Base-by-base conservation (phyloP, 164 flowering plant species). In the Berberis vulgaris region DNA sequence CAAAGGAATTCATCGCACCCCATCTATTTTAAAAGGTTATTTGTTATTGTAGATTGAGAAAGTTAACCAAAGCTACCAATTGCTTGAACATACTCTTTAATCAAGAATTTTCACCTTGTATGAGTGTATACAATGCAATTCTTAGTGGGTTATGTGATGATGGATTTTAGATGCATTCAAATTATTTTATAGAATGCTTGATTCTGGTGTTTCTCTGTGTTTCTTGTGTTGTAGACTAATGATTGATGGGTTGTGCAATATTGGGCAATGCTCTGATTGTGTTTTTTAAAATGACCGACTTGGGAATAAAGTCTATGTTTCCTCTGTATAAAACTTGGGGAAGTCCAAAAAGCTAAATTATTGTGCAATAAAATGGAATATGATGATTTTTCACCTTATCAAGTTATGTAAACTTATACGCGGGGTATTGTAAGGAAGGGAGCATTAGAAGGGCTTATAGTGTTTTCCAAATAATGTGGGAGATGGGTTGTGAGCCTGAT, bases 401-500 rank as follows among this genome's bases (percentile, higher is more conserved):
- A 64, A 59, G 44, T 45, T 26, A 75, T 85, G 83, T 85, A 77
- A 64, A 7, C 73, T 87, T 42, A 79, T 84, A 8, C 13, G 72
- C 74, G 26, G 80, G 63, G 57, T 83, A 79, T 68, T 77, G 83
- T 69, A 85, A 72, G 74, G 71, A 68, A 40, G 74, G 70, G 72
- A 72, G 81, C 54, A 76, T 82, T 83, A 75, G 77, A 54, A 77
- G 73, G 76, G 90, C 90, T 8, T 71, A 76, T 72, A 60, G 65
- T 56, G 54, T 85, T 57, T 82, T 79, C 58, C 62, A 74, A 7
- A 78, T 81, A 69, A 87, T 87, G 88, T 71, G 71, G 40, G 79
- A 84, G 66, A 72, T 8, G 57, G 86, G 83, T 13, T 83, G 78
- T 63, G 69, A 74, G n/a, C 82, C 82, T 0, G 94, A 87, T 71